Conservation (phyloP, 768 basidiomycete genomes). For the Tylopilus cervinicoccineus region DNA sequence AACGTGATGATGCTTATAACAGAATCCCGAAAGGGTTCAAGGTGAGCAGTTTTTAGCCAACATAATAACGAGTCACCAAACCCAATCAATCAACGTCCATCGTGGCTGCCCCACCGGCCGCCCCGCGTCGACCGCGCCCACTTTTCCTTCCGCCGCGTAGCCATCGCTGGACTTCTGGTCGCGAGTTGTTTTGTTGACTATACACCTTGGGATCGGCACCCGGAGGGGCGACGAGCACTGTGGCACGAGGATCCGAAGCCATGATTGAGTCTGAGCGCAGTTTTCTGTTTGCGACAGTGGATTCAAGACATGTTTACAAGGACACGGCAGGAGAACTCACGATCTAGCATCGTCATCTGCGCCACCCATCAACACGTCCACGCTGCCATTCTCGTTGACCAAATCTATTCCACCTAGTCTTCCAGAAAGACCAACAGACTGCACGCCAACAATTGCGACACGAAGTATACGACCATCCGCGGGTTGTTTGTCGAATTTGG, state of each 20-base stretch:
- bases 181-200: conserved; percentile 28
- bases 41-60: conserved; percentile 9
- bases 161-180: conserved; percentile 26
- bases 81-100: conserved; percentile 29
- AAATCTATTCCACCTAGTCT: conserved; percentile 55
- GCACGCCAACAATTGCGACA: conserved; percentile 59
- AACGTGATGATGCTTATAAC: conserved; percentile 12
- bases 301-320: not conserved
- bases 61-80: not conserved
- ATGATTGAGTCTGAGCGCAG: conserved; percentile 80
- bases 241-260: conserved; percentile 55
- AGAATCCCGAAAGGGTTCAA: conserved; percentile 10
- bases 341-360: conserved; percentile 43
- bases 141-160: conserved; percentile 25
- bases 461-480: conserved; percentile 76
- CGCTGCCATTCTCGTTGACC: conserved; percentile 35
- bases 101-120: conserved; percentile 8
- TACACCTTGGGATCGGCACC: conserved; percentile 57
- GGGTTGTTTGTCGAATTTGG: conserved; percentile 74
- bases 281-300: conserved; percentile 48
- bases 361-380: conserved; percentile 55
- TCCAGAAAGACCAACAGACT: conserved; percentile 52
- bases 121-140: conserved; percentile 22
- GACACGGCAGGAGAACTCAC: conserved; percentile 33
- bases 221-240: conserved; percentile 64